These are phyloP conservation scores for Phylloporus rhodoxanthus DNA, from an alignment of 768 basidiomycete species.

Conservation along the genomic window DNA sequence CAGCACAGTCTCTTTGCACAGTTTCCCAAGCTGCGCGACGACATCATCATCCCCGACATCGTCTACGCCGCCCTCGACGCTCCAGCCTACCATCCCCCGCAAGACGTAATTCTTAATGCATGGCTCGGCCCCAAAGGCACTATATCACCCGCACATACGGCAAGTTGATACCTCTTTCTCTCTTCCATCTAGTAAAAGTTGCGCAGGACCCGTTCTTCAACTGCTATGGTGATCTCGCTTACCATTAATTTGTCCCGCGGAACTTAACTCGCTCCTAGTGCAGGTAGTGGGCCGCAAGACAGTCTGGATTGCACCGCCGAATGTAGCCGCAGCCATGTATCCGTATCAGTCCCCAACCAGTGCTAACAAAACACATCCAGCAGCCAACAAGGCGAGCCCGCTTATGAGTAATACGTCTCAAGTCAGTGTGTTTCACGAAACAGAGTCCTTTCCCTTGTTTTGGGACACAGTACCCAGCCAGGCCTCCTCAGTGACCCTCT, in stretches of 20 bases:
- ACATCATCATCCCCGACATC: slow-evolving; percentile 85
- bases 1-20: slow-evolving; percentile 85
- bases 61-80: slow-evolving; percentile 59
- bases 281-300: slow-evolving; percentile 88
- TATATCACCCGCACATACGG: slow-evolving; percentile 84
- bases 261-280: slow-evolving; percentile 38
- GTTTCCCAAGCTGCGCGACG: slow-evolving; percentile 69
- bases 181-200: slow-evolving; percentile 9
- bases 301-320: slow-evolving; percentile 86
- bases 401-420: slow-evolving; percentile 76
- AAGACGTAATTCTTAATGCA: slow-evolving; percentile 62
- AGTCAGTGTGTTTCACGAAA: slow-evolving; percentile 64
- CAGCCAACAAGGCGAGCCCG: slow-evolving; percentile 36
- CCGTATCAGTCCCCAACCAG: slow-evolving; percentile 32
- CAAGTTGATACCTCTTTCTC: slow-evolving; percentile 34
- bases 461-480: slow-evolving; percentile 48
- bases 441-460: slow-evolving; percentile 46
- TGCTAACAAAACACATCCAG: slow-evolving; percentile 17
- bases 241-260: neutral
- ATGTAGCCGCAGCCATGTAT: slow-evolving; percentile 52
- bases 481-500: slow-evolving; percentile 58
- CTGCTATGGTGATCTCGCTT: slow-evolving; percentile 59
- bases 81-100: slow-evolving; percentile 56
- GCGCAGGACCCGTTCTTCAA: slow-evolving; percentile 90
- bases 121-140: slow-evolving; percentile 83